Evolutionary conservation across 1,139 yeast species (phyloP).

Genomic region (Meyerozyma smithsonii): DNA sequence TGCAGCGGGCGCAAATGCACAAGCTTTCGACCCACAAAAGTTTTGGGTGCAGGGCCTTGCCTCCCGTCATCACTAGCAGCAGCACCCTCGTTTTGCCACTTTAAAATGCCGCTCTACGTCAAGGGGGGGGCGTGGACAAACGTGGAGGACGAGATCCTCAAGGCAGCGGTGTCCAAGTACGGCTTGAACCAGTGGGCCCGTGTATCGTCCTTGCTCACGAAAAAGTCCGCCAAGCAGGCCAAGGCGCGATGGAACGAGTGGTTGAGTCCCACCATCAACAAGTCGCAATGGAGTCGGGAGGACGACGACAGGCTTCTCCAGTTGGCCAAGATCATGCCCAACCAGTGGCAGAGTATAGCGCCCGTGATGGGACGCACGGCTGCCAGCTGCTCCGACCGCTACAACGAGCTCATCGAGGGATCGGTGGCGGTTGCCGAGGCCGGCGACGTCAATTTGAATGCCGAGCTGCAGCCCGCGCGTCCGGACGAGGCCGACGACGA

Average conservation of each 20-base stretch:
- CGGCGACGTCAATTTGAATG: constrained; percentile 63
- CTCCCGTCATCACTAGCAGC: no score
- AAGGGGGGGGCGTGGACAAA: constrained; percentile 92
- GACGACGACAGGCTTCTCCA: constrained; percentile 73
- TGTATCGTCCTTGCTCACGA: constrained; percentile 78
- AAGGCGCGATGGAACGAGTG: constrained; percentile 92
- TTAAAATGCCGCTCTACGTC: constrained; percentile 56
- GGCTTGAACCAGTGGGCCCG: constrained; percentile 95
- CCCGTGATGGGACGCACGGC: constrained; percentile 81
- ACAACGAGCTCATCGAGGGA: constrained; percentile 68
- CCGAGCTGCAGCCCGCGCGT: constrained; percentile 78
- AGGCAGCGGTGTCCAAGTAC: constrained; percentile 89
- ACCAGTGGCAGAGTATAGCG: constrained; percentile 92
- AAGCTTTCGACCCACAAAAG: no score
- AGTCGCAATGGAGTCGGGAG: constrained; percentile 63
- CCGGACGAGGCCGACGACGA: constrained; percentile 85
- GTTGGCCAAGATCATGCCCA: constrained; percentile 70
- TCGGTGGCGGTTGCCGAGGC: constrained; percentile 23
- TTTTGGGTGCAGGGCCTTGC: no score
- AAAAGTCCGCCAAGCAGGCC: constrained; percentile 88
- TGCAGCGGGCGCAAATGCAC: neutral
- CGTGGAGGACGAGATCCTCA: constrained; percentile 82
- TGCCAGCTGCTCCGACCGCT: constrained; percentile 83
- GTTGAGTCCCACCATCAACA: constrained; percentile 68
- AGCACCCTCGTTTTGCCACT: no score